Base-by-base conservation (phyloP, 805 yeast genomes). In the Starmerella gropengiesseri region DNA sequence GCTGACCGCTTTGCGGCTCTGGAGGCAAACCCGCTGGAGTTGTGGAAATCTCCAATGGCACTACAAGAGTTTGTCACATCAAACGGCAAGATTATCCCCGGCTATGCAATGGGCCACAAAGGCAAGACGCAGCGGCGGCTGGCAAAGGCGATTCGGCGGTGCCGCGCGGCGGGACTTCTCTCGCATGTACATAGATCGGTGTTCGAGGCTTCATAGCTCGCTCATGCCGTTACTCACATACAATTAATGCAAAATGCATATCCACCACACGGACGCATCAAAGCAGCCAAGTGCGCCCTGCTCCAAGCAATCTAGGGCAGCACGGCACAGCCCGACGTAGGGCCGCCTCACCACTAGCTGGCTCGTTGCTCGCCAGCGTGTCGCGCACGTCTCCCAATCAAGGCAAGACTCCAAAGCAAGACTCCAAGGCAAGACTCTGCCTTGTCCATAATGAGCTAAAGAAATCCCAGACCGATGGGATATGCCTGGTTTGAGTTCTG, bases 111-210 rank as follows among this genome's bases (percentile, higher is more conserved):
- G 2, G 86, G 89, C 4, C 69, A 83, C 48, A 70, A 66, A 30
- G 70, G 71, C 9, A 69, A 66, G 50, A 81, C 80, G 55, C 95
- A 86, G 58, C 75, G 74, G 55, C 69, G 71, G 52, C 62, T 86
- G 53, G 69, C 86, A 1, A 80, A 75, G 53, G 93, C 95, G 14
- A 71, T 86, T 35, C 77, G 81, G 57, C 71, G 95, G 53, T 78
- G 87, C 13, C 75, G 89, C 57, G 77, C 81, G 4, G 76, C 80
- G 42, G 96, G 95, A 0, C 68, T 85, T 47, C 65, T 86, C 59
- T 77, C 91, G 32, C 67, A 77, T 47, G 79, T 78, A n/a, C 86
- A 82, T 55, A 28, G 47, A 8, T 48, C 53, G 4, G 53, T 50
- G 13, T 50, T 50, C 41, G 47, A 43, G 23, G 39, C 31, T 12